phyloP scores from a whole-genome alignment of 2,329 filamentous ascomycete genomes.

The Conoideocrella luteorostrata region DNA sequence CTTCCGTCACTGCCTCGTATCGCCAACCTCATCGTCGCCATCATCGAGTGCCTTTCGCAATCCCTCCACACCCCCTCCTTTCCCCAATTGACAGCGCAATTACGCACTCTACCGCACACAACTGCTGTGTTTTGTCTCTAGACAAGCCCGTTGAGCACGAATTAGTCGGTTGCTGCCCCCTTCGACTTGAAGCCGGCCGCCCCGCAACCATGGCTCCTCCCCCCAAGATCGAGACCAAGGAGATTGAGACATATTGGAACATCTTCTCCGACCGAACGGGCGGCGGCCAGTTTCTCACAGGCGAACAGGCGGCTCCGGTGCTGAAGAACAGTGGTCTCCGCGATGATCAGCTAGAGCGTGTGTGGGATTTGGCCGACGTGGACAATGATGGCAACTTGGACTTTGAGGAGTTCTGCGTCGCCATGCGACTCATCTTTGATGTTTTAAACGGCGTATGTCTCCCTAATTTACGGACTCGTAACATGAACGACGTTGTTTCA shows the following conservation, averaged over 20 bases:
- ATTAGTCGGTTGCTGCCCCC: background rate
- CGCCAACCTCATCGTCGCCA: background rate
- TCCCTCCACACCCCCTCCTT: too few species aligned
- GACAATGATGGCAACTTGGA: conserved; percentile 96
- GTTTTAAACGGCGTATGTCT: conserved; percentile 76
- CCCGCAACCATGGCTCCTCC: conserved; percentile 37
- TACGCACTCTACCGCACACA: background rate
- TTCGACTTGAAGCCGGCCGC: conserved; percentile 2
- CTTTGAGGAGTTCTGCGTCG: conserved; percentile 99
- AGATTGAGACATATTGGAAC: conserved; percentile 62
- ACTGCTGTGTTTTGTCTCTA: background rate
- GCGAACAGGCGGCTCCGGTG: conserved; percentile 55
- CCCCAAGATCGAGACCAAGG: conserved; percentile 54
- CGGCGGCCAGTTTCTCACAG: conserved; percentile 53
- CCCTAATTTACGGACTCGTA: conserved; percentile 6
- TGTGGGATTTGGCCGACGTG: conserved; percentile 96
- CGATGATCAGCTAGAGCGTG: conserved; percentile 79
- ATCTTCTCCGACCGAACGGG: conserved; percentile 55
- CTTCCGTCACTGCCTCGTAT: conserved; percentile 22
- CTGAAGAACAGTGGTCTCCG: conserved; percentile 58
- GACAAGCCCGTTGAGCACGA: too few species aligned
- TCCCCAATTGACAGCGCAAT: background rate
- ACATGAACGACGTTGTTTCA: too few species aligned
- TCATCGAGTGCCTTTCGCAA: background rate
- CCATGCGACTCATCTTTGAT: conserved; percentile 97